Evolutionary conservation across 345 rosid genomes (phyloP), one percentile per base, ranked within the genome.

Genomic region (Rhizophora apiculata): DNA sequence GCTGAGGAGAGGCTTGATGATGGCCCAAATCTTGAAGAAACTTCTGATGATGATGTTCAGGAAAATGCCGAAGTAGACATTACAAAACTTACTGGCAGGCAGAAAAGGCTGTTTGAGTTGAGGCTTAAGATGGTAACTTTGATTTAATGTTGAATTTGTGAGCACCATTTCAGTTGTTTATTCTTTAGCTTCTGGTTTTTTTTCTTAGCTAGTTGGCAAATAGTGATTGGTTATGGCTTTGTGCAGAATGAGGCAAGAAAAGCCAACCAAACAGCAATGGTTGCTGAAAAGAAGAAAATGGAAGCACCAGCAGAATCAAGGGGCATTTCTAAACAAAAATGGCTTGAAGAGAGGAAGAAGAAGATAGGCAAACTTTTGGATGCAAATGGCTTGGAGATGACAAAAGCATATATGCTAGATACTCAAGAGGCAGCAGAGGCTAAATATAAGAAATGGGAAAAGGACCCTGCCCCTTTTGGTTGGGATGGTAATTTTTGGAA

Each of bases 391-490:
- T 84, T 95, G 84, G 99, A 95, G 59, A 82, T 95, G 92, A 71
- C 80, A 52, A 80, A 86, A 46, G 91, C 97, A 48, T 90, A 81
- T 72, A 92, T 90, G 97, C 82, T 95, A 46, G 98, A 95, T 73
- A 95, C 99, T 19, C 97, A 92, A 71, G 98, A 87, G 80, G 86
- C 88, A 37, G 98, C 98, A 0, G 98, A 92, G 85, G 55, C 85
- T 36, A 95, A 92, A 73, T 95, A 92, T 77, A 92, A 95, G 83
- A 95, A 95, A 64, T 92, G 99, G 99, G 98, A 89, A 60, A 92
- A 92, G 72, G 98, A 88, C 67, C 94, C 96, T n/a, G 97, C 98
- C 34, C 99, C 99, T 34, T 78, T 72, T 74, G 96, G 98, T 74
- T 92, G 99, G 98, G 99, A 95, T 70, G 98, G 99, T 95, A 83